Evolutionary conservation across 1,139 yeast species (phyloP).

Genomic region (Protomyces macrosporus): DNA sequence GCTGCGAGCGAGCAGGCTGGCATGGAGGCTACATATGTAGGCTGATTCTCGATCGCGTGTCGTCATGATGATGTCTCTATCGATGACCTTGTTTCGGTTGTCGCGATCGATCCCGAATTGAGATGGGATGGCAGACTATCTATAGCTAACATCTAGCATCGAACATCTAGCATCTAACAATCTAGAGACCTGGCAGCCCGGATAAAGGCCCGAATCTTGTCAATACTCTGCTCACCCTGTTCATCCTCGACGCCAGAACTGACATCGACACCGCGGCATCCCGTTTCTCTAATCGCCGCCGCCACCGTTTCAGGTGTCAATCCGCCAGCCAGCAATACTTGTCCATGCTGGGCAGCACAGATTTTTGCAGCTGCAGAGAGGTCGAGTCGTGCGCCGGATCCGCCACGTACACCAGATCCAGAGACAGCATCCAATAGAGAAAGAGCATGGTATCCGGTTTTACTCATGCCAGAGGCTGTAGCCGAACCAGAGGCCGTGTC

Average conservation of each 20-base stretch:
- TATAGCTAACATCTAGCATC: too few species aligned
- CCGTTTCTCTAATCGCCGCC: constrained; percentile 47
- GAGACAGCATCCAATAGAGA: constrained; percentile 48
- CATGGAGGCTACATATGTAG: too few species aligned
- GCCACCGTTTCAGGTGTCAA: constrained; percentile 66
- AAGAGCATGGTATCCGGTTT: constrained; percentile 46
- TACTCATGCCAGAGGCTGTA: constrained; percentile 28
- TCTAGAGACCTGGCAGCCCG: constrained; percentile 42
- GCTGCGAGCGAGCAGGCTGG: too few species aligned
- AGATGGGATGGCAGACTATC: too few species aligned
- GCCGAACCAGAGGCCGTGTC: constrained; percentile 39
- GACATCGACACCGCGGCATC: constrained; percentile 84
- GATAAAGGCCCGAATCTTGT: constrained; percentile 57
- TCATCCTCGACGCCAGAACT: constrained; percentile 88
- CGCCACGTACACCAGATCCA: constrained; percentile 79
- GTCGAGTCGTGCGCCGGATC: constrained; percentile 74
- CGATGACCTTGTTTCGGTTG: too few species aligned
- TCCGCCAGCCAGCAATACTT: constrained; percentile 76
- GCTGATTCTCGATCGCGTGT: too few species aligned
- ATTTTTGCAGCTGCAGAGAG: constrained; percentile 47
- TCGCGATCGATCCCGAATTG: too few species aligned
- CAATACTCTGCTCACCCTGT: constrained; percentile 60
- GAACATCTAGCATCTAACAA: background rate
- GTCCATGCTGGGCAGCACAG: background rate
- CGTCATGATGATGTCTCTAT: too few species aligned